Evolutionary conservation across 2,329 filamentous ascomycete species (phyloP), one percentile per base, ranked within the genome.

Genomic region (Diplodia mutila): DNA sequence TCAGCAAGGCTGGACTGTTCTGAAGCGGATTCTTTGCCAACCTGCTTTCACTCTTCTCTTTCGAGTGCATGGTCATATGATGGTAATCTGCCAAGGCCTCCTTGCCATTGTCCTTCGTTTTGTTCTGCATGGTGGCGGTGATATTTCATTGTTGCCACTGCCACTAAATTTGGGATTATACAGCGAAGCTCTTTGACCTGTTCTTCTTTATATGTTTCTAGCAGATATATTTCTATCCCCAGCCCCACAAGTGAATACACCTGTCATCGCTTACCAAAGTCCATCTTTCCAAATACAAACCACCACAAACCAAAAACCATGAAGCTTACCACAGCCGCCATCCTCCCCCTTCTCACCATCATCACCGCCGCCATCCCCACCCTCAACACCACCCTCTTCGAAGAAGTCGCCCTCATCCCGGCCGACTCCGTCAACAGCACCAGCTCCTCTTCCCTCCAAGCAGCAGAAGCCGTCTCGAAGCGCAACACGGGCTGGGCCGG

Each of bases 241-340:
- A 0, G 4, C 7, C 7, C 34, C 18, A 11, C 16, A 21, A 16
- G 2, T 7, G 37, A 57, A 34, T n/a, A 25, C 12, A 21, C 32
- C 32, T 23, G n/a, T 4, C 54, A 34, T 18, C 54, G 23, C 53
- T 57, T 25, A 57, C 54, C 54, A n/a, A 42, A 57, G 54, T 57
- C 54, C 16, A 57, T 57, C 29, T 12, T 42, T 57, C 21, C 27
- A 37, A 9, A 37, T 1, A 0, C 34, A 12, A 54, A 18, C 23
- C 3, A 54, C 6, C 8, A 34, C n/a, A 54, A 2, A 16, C 23
- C 32, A 14, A 42, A n/a, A 16, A 12, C n/a, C 32, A 54, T 57
- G 54, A 57, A 57, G 32, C 34, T 57, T 8, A 11, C 54, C 4
- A 16, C 53, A n/a, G 21, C 21, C 54, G 14, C 21, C 32, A 4